A percentile compares a stretch with the other conserved stretches of the same genome.
Conservation (phyloP, 495 filamentous ascomycete species). For the Elasticomyces elasticus region DNA sequence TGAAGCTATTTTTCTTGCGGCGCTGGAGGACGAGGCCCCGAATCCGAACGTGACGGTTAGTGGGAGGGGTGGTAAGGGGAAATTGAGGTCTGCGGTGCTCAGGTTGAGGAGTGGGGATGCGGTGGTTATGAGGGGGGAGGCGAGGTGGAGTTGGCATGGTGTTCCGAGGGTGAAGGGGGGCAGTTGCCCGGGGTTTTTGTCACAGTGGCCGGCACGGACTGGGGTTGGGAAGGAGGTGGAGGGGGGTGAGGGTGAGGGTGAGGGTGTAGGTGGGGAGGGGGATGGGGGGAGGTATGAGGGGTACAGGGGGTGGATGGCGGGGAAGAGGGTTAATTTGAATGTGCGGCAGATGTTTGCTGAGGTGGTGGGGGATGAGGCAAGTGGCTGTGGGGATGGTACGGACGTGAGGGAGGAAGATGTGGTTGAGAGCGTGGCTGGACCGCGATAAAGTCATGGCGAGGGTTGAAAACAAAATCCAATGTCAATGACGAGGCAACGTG, state of each 20-base stretch:
- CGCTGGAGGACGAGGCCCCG: slow-evolving; percentile 34
- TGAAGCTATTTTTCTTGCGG: slow-evolving; percentile 71
- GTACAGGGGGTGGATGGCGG: slow-evolving; percentile 77
- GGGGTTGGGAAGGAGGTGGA: slow-evolving; percentile 20
- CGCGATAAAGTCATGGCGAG: too few species aligned
- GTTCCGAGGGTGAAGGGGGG: slow-evolving; percentile 69
- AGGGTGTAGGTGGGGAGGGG: slow-evolving; percentile 16
- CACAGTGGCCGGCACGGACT: slow-evolving; percentile 57
- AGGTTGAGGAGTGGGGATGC: slow-evolving; percentile 71
- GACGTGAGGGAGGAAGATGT: background rate
- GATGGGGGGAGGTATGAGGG: slow-evolving; percentile 39
- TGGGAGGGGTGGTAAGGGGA: slow-evolving; percentile 39
- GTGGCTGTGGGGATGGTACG: background rate
- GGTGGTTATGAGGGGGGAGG: slow-evolving; percentile 42
- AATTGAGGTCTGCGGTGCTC: slow-evolving; percentile 64
- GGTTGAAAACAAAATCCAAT: too few species aligned
- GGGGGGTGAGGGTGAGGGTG: slow-evolving; percentile 21
- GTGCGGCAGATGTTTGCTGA: slow-evolving; percentile 74
- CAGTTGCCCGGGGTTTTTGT: slow-evolving; percentile 67
- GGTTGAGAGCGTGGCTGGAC: background rate
- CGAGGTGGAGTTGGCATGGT: slow-evolving; percentile 67
- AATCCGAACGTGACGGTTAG: background rate
- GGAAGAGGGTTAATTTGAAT: slow-evolving; percentile 82
- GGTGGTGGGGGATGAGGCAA: slow-evolving; percentile 18
- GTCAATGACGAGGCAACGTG: too few species aligned